These are phyloP conservation scores for Perilla frutescens DNA, from an alignment of 257 asterid species.

Conservation along the genomic window DNA sequence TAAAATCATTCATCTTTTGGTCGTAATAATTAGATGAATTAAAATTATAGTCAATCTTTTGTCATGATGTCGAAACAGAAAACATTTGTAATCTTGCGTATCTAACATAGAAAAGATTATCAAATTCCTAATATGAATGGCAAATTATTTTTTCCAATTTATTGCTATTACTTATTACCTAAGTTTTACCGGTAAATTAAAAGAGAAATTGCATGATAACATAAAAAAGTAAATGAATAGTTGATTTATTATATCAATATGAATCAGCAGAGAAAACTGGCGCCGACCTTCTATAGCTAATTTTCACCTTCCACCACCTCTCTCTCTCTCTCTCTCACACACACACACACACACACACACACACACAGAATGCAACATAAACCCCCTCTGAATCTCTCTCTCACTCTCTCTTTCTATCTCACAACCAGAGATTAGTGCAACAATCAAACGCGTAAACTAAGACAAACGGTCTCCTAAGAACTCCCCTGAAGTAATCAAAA, in stretches of 20 bases:
- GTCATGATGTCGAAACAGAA: background rate
- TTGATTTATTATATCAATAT: background rate
- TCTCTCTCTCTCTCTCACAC: slow-evolving; percentile 16
- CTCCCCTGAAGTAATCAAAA: slow-evolving; percentile 27
- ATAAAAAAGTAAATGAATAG: background rate
- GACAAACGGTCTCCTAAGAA: slow-evolving; percentile 29
- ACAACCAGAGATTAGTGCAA: slow-evolving; percentile 28
- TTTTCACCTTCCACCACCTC: slow-evolving; percentile 27
- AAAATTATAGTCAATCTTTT: background rate
- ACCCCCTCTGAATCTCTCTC: slow-evolving; percentile 21
- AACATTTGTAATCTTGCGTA: background rate
- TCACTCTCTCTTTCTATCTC: slow-evolving; percentile 26
- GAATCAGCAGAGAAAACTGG: slow-evolving; percentile 14
- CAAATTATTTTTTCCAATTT: background rate
- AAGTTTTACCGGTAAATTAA: background rate
- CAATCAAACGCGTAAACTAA: slow-evolving; percentile 44
- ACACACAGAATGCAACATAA: too few relatives aligned
- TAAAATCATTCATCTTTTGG: background rate
- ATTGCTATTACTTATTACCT: background rate
- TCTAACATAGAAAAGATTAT: background rate
- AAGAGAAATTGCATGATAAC: background rate
- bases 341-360: too few relatives aligned
- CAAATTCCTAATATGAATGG: background rate
- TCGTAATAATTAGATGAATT: too few relatives aligned
- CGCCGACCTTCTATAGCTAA: slow-evolving; percentile 43